Base-by-base conservation (phyloP, 2,329 filamentous ascomycete species). In the Madurella mycetomatis region DNA sequence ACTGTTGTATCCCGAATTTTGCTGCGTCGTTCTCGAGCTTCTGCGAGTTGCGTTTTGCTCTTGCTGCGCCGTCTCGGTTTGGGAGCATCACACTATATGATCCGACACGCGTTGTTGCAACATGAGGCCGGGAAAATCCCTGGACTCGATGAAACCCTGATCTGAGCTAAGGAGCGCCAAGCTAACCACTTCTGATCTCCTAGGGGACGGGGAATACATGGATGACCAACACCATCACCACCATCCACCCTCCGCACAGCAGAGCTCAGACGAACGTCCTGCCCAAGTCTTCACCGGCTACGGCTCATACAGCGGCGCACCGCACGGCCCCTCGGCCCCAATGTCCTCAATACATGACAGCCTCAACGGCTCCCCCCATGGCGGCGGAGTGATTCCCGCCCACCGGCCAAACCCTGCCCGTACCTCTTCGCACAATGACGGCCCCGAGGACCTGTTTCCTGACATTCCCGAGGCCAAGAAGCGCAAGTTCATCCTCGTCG, bases 401-500 rank as follows among this genome's bases (percentile, higher is more conserved):
- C 61, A 66, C 52, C 53, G 69, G 59, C 41, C 68, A 64, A 61
- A 66, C 66, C 43, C 69, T 62, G 72, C 80, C 61, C 76, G 76
- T 79, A 42, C 46, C 19, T 30, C 45, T 18, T 47, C 56, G 12
- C 50, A 56, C 58, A 77, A 85, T 64, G 25, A 25, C 25, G 80
- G 82, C 57, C 75, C 86, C 49, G 81, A 84, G 15, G 84, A 85
- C 47, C 82, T 96, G 43, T 96, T 96, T 70, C 90, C 90, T 47
- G 87, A 94, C 61, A 81, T 96, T 49, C 91, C 92, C 1, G 90
- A 94, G 65, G 85, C 87, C 49, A 96, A 95, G 75, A 90, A 90
- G 66, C 87, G 92, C 68, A 97, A 96, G 72, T 97, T 97, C 71
- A 96, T 97, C 63, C 82, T 97, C 9, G 91, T 97, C 30, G 92